phyloP scores from a whole-genome alignment of 2,329 filamentous ascomycete genomes.

The Alternaria burnsii region DNA sequence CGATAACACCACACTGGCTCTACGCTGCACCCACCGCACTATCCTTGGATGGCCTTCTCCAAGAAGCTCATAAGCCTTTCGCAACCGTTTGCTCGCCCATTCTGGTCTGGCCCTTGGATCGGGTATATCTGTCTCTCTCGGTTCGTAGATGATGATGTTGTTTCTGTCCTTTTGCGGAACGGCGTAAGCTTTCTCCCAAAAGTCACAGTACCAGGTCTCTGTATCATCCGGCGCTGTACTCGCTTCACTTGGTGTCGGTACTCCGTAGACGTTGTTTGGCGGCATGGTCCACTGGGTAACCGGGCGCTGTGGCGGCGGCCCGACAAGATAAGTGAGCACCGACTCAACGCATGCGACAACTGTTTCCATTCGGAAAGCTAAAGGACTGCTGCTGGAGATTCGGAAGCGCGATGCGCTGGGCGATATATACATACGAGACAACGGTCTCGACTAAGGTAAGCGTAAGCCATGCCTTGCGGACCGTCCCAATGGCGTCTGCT shows the following conservation, averaged over 20 bases:
- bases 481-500: not conserved
- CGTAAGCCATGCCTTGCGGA: not conserved
- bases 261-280: not conserved
- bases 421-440: not conserved
- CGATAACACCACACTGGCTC: too few species aligned
- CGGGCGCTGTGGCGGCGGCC: not conserved
- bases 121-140: not conserved
- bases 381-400: not conserved
- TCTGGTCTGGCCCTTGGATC: not conserved
- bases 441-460: not conserved
- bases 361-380: not conserved
- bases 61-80: not conserved
- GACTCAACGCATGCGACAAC: not conserved
- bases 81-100: not conserved
- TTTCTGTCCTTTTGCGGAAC: not conserved
- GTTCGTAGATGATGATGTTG: conserved; percentile 2
- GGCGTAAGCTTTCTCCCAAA: not conserved
- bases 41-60: not conserved
- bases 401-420: not conserved
- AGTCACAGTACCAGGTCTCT: not conserved
- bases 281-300: not conserved
- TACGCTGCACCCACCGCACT: not conserved
- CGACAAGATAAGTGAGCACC: not conserved
- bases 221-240: not conserved
- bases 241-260: not conserved